Base-by-base conservation (phyloP, 2,329 filamentous ascomycete genomes). In the Phyllosticta citriasiana region DNA sequence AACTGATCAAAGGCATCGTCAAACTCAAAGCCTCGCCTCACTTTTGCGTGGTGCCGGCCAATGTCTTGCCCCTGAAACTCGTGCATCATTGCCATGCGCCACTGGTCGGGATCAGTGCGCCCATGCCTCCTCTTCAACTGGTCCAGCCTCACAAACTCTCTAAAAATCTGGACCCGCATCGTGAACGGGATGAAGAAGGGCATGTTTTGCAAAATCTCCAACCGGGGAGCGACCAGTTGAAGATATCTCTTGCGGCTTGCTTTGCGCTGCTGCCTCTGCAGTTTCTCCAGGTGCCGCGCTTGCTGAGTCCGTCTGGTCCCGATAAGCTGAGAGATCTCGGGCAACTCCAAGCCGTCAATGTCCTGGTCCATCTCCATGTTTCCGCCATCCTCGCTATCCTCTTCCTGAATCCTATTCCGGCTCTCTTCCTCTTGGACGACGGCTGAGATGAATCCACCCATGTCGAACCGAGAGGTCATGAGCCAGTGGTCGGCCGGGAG, bases 141-240 rank as follows among this genome's bases (percentile, higher is more conserved):
- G 73, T 99, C 94, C 4, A 92, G 79, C 30, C 84, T 76, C n/a
- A 97, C 89, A 67, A 97, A 97, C 69, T 96, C 86, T 30, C 92
- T 85, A 73, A 99, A 97, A 25, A 97, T 93, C 70, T 91, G 85
- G 4, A 99, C 94, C 55, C 94, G 82, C 0, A 89, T 94, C 47
- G 89, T 85, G 67, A 99, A 99, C 0, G 93, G 94, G 53, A 99
- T 94, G 66, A 93, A 89, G 71, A 97, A 99, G 0, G 94, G 94
- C 86, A 99, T 95, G 69, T 97, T 95, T 66, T 94, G 88, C 57
- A 99, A 76, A 4, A 99, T 89, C 69, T 97, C 92, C 9, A 97
- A 79, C 66, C 93, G 87, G 0, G 94, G 93, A 0, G 88, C 90
- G 63, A 96, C 85, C 24, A 62, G 60, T 55, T 92, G 89, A 25